phyloP scores from a whole-genome alignment of 148 eudicot genomes.

The Rhododendron henanense region DNA sequence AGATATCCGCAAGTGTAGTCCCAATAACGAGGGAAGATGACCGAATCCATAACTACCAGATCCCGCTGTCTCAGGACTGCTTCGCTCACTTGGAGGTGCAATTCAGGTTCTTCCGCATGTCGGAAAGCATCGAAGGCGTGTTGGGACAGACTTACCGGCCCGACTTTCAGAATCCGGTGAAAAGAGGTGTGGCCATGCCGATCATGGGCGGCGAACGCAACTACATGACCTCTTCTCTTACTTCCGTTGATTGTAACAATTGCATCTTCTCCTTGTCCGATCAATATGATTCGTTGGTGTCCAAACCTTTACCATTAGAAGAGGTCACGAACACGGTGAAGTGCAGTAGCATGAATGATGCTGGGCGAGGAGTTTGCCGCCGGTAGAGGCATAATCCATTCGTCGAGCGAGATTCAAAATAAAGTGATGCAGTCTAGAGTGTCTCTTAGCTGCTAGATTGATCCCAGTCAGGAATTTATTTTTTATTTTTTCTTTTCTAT shows the following conservation, averaged over 20 bases:
- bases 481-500: background rate
- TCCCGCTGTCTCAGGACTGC: slow-evolving; percentile 14
- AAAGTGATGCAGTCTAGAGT: background rate
- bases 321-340: background rate
- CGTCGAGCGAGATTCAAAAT: background rate
- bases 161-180: slow-evolving; percentile 16
- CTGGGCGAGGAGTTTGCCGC: slow-evolving; percentile 14
- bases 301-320: background rate
- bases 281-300: background rate
- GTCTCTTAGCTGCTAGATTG: background rate
- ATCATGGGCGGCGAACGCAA: slow-evolving; percentile 19
- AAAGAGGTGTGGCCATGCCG: slow-evolving; percentile 22
- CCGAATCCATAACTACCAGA: slow-evolving; percentile 16
- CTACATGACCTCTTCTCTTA: slow-evolving; percentile 13
- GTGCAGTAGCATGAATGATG: slow-evolving; percentile 9
- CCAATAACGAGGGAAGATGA: slow-evolving; percentile 21
- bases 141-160: slow-evolving; percentile 20
- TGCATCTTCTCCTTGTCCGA: slow-evolving; percentile 9
- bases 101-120: slow-evolving; percentile 8
- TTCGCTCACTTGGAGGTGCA: slow-evolving; percentile 15
- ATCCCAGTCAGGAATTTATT: background rate
- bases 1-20: slow-evolving; percentile 13
- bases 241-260: slow-evolving; percentile 9
- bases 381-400: background rate
- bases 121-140: slow-evolving; percentile 14